A percentile compares a stretch with the other conserved stretches of the same genome.
These are phyloP conservation scores for Erodium texanum DNA, from an alignment of 441 rosid species.

Conservation along the genomic window DNA sequence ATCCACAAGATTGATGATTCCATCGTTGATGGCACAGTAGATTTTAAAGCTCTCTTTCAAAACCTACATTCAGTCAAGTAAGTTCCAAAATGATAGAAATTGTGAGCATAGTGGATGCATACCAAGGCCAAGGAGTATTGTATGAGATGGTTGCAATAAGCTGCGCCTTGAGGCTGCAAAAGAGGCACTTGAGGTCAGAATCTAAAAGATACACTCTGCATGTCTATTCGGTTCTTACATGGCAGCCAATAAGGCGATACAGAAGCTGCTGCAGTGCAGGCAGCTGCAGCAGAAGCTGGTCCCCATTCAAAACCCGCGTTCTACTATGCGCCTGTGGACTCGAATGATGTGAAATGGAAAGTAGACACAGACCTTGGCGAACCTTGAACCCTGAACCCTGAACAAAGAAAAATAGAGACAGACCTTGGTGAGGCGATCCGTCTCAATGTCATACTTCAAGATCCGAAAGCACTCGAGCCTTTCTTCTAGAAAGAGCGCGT, in stretches of 20 bases:
- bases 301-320: slow-evolving; percentile 37
- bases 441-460: slow-evolving; percentile 59
- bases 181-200: too few species aligned
- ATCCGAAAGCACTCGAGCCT: slow-evolving; percentile 60
- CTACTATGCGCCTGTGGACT: slow-evolving; percentile 29
- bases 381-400: too few species aligned
- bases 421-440: slow-evolving; percentile 34
- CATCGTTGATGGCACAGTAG: slow-evolving; percentile 79
- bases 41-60: slow-evolving; percentile 88
- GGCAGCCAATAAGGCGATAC: slow-evolving; percentile 60
- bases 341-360: too few species aligned
- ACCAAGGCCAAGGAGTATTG: slow-evolving; percentile 84
- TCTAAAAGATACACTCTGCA: too few species aligned
- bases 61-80: too few species aligned
- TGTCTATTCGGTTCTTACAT: slow-evolving; percentile 34
- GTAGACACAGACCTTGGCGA: too few species aligned
- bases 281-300: slow-evolving; percentile 50
- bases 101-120: slow-evolving; percentile 2
- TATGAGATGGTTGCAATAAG: slow-evolving; percentile 56
- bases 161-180: slow-evolving; percentile 72
- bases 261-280: slow-evolving; percentile 76
- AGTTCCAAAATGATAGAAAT: too few species aligned
- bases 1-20: slow-evolving; percentile 84
- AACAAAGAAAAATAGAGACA: too few species aligned
- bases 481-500: slow-evolving; percentile 66